These are phyloP conservation scores for Somion occarium DNA, from an alignment of 1,284 basidiomycete species.

Conservation along the genomic window DNA sequence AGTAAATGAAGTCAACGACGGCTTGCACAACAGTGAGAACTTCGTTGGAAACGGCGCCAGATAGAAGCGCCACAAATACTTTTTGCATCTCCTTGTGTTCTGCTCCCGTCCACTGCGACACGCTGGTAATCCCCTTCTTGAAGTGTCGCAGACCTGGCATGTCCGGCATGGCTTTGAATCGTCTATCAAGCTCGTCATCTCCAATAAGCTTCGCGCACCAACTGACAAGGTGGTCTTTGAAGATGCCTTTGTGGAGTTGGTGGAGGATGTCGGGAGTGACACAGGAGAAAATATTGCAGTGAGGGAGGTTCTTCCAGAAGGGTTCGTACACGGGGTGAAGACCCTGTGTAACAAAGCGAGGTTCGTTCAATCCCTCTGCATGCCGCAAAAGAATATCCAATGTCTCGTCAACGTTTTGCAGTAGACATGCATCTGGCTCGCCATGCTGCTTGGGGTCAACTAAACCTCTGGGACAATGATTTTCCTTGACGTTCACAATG, in stretches of 20 bases:
- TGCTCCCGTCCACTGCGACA: constrained; percentile 22
- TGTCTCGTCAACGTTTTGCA: constrained; percentile 2
- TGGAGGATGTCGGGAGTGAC: constrained; percentile 26
- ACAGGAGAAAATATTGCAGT: constrained; percentile 16
- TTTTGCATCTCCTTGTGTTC: constrained; percentile 24
- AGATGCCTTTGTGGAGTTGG: constrained; percentile 25
- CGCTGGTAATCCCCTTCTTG: constrained; percentile 19
- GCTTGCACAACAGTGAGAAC: constrained; percentile 15
- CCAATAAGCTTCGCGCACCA: constrained; percentile 21
- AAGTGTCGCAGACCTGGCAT: constrained; percentile 21
- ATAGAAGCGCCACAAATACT: constrained; percentile 20
- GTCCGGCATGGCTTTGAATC: constrained; percentile 15
- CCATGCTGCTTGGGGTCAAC: constrained; percentile 14
- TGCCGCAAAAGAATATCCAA: neutral
- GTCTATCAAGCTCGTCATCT: constrained; percentile 19
- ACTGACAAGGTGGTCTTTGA: constrained; percentile 26
- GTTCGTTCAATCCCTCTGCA: neutral
- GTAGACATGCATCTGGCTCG: constrained; percentile 5
- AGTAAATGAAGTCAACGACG: constrained; percentile 25
- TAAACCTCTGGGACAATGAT: constrained; percentile 16
- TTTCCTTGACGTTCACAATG: constrained; percentile 16
- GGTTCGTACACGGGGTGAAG: constrained; percentile 17
- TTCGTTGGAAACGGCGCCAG: constrained; percentile 7
- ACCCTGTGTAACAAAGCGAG: constrained; percentile 9
- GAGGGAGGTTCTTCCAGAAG: constrained; percentile 22